phyloP scores from a whole-genome alignment of 805 yeast genomes.

The Blastobotrys muscicola region DNA sequence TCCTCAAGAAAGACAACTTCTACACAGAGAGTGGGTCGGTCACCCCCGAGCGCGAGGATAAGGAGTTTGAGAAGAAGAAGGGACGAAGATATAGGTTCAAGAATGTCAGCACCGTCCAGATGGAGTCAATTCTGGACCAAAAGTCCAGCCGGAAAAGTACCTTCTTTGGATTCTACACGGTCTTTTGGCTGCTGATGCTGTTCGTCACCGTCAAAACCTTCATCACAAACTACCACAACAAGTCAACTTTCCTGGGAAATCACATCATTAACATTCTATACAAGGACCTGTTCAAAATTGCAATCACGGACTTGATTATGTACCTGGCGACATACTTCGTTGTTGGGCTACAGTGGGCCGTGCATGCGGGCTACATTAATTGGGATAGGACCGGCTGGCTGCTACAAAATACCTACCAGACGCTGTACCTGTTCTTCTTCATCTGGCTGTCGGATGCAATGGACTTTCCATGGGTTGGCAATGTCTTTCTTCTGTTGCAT shows the following conservation, averaged over 20 bases:
- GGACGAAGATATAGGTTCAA: constrained; percentile 14
- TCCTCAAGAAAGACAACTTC: neutral
- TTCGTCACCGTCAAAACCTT: constrained; percentile 33
- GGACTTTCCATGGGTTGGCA: constrained; percentile 81
- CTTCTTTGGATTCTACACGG: constrained; percentile 73
- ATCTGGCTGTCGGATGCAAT: constrained; percentile 44
- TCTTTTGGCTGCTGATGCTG: constrained; percentile 30
- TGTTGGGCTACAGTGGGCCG: constrained; percentile 46
- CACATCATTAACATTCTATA: constrained; percentile 50
- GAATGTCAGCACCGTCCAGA: constrained; percentile 15
- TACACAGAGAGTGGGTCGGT: neutral
- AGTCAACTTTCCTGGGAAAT: constrained; percentile 39
- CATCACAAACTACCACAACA: constrained; percentile 41
- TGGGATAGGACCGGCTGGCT: constrained; percentile 66
- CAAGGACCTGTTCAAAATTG: constrained; percentile 58
- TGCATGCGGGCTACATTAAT: constrained; percentile 35
- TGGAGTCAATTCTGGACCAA: constrained; percentile 23
- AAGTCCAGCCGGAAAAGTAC: constrained; percentile 21
- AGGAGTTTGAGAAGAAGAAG: neutral
- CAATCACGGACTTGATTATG: constrained; percentile 63
- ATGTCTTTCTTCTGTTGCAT: constrained; percentile 76
- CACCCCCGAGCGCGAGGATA: neutral
- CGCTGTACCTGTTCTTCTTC: constrained; percentile 43
- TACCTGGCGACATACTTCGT: constrained; percentile 58
- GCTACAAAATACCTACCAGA: constrained; percentile 50